These are phyloP conservation scores for Juglanconis sp. DNA, from an alignment of 2,329 filamentous ascomycete species.

Conservation along the genomic window DNA sequence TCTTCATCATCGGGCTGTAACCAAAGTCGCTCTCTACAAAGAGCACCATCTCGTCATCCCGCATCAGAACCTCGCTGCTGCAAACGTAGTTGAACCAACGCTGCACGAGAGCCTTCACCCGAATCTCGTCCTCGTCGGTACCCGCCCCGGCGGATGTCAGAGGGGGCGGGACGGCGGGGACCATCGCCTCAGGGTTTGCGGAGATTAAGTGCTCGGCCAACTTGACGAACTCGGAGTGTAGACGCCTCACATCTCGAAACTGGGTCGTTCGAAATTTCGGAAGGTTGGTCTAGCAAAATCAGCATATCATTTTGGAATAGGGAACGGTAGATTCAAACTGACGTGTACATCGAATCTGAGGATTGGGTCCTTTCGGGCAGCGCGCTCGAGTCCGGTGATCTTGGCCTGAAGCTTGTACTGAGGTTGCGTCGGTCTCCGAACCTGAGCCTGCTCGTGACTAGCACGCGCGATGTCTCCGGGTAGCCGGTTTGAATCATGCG, in stretches of 20 bases:
- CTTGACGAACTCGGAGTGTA: slow-evolving; percentile 94
- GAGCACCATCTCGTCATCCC: slow-evolving; percentile 94
- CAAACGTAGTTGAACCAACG: slow-evolving; percentile 94
- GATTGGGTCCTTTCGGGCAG: slow-evolving; percentile 92
- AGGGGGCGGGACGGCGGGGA: slow-evolving; percentile 92
- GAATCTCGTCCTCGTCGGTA: slow-evolving; percentile 89
- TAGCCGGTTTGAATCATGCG: slow-evolving; percentile 21
- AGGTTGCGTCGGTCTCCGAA: slow-evolving; percentile 58
- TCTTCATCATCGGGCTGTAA: slow-evolving; percentile 91
- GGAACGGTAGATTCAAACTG: slow-evolving; percentile 33
- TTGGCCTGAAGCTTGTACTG: slow-evolving; percentile 89
- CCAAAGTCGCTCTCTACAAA: slow-evolving; percentile 99
- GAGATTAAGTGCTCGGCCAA: slow-evolving; percentile 95
- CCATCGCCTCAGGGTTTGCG: slow-evolving; percentile 92
- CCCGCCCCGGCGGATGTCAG: slow-evolving; percentile 90
- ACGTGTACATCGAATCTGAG: slow-evolving; percentile 96
- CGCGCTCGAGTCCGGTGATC: slow-evolving; percentile 88
- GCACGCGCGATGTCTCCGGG: slow-evolving; percentile 23
- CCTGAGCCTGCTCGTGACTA: slow-evolving; percentile 40
- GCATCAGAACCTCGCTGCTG: slow-evolving; percentile 85
- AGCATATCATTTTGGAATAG: slow-evolving; percentile 4
- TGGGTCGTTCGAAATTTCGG: slow-evolving; percentile 96
- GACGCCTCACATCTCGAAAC: slow-evolving; percentile 92
- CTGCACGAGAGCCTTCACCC: slow-evolving; percentile 87
- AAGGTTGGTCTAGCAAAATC: slow-evolving; percentile 76